Conservation (phyloP, 176 grass and related monocot genomes). For the Zea luxurians region DNA sequence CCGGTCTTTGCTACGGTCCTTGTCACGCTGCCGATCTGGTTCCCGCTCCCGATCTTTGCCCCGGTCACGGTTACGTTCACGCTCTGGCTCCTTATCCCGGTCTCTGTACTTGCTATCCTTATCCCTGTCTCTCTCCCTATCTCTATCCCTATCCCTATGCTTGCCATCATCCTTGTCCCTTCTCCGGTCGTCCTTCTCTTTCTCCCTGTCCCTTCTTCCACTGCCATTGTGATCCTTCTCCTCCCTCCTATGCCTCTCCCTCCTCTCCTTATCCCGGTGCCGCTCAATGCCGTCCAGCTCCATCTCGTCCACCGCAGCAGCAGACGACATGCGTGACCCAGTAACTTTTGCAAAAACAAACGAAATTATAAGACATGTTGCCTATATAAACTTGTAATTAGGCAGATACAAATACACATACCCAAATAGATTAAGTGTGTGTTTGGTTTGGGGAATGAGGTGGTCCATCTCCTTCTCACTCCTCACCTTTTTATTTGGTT, state of each 20-base stretch:
- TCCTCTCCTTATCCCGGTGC: conserved; percentile 53
- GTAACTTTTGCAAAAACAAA: background rate
- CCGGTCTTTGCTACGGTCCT: conserved; percentile 35
- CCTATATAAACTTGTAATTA: no score
- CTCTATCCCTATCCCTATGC: conserved; percentile 34
- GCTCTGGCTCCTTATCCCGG: conserved; percentile 40
- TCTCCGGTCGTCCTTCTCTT: conserved; percentile 53
- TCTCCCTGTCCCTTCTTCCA: conserved; percentile 53
- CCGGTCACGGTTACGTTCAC: conserved; percentile 43
- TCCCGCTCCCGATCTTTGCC: conserved; percentile 64
- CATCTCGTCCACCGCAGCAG: conserved; percentile 41
- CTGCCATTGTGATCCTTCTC: conserved; percentile 49
- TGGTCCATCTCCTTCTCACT: no score
- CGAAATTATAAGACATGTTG: background rate
- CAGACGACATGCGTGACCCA: background rate
- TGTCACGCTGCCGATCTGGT: conserved; percentile 30
- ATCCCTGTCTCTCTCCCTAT: conserved; percentile 45
- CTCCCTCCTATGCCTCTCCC: conserved; percentile 47
- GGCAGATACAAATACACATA: background rate
- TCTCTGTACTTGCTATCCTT: conserved; percentile 45
- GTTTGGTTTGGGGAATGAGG: no score
- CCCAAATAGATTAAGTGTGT: no score
- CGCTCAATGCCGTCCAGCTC: conserved; percentile 47
- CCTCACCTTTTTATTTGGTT: no score
- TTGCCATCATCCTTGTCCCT: conserved; percentile 44